Percentiles rank a stretch among this genome's conserved stretches.
phyloP scores from a whole-genome alignment of 2,329 filamentous ascomycete genomes.

The Pochonia chlamydosporia region DNA sequence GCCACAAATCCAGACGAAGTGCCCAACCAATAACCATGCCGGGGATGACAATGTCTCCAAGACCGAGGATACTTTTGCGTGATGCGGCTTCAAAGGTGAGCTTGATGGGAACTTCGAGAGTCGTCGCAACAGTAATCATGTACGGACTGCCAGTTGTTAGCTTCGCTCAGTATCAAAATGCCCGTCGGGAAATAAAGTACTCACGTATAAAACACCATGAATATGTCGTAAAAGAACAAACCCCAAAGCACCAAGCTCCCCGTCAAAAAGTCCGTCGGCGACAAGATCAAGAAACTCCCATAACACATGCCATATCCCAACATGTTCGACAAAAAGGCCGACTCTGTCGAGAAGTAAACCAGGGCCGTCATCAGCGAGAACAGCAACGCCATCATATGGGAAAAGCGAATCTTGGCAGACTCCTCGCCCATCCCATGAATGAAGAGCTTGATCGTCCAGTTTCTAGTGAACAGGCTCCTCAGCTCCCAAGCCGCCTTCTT shows the following conservation, averaged over 20 bases:
- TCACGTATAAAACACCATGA: conserved; percentile 82
- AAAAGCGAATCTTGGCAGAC: conserved; percentile 47
- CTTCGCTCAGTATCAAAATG: neutral
- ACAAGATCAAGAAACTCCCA: conserved; percentile 73
- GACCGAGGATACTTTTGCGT: conserved; percentile 75
- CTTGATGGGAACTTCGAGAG: conserved; percentile 88
- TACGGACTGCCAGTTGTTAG: conserved; percentile 49
- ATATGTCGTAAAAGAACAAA: conserved; percentile 91
- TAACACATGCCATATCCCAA: conserved; percentile 87
- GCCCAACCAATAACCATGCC: conserved; percentile 86
- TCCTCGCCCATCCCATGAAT: conserved; percentile 45
- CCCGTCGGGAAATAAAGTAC: conserved; percentile 23
- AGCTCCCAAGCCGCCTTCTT: conserved; percentile 38
- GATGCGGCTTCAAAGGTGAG: conserved; percentile 67
- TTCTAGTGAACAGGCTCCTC: conserved; percentile 42
- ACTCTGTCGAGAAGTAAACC: conserved; percentile 61
- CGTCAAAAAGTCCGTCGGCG: conserved; percentile 80
- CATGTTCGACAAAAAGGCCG: conserved; percentile 66
- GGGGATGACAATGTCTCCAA: conserved; percentile 91
- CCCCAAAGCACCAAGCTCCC: conserved; percentile 71
- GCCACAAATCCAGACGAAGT: conserved; percentile 84
- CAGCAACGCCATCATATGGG: conserved; percentile 50
- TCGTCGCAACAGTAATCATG: conserved; percentile 84
- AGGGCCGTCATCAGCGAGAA: conserved; percentile 49
- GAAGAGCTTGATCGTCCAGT: conserved; percentile 44